phyloP scores from a whole-genome alignment of 1,139 yeast species.

The Geotrichum candidum region DNA sequence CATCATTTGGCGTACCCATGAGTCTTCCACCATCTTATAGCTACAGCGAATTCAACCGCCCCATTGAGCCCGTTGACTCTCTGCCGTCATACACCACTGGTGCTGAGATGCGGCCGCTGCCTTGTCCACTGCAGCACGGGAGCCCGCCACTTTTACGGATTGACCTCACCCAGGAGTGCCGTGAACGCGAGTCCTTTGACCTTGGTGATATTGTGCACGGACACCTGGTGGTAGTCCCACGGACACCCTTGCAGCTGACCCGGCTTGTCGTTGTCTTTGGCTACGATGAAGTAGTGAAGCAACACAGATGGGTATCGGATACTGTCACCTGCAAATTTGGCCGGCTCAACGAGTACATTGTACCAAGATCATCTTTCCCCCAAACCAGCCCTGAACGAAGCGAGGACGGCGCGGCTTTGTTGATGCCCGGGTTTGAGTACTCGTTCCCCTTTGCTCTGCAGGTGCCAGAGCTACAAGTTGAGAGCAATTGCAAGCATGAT shows the following conservation, averaged over 20 bases:
- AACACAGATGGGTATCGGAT: neutral
- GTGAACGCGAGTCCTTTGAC: neutral
- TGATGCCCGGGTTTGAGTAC: neutral
- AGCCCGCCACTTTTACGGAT: neutral
- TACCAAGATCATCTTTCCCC: neutral
- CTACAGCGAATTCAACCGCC: neutral
- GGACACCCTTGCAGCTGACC: neutral
- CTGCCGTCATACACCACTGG: constrained; percentile 2
- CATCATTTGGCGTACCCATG: neutral
- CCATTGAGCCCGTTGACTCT: neutral
- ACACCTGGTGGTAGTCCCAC: neutral
- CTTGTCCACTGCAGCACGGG: neutral
- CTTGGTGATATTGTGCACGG: constrained; percentile 7
- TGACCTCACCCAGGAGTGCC: neutral
- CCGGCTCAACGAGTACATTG: neutral
- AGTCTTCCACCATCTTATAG: neutral
- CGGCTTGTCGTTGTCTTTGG: neutral
- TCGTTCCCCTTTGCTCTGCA: constrained; percentile 4
- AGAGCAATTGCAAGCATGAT: neutral
- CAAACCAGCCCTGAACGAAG: neutral
- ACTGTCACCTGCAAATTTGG: neutral
- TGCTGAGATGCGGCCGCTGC: constrained; percentile 1
- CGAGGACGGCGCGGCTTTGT: neutral
- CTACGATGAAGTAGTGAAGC: neutral
- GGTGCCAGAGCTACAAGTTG: neutral